Percentiles rank a stretch among this genome's conserved stretches.
phyloP scores from a whole-genome alignment of 1,284 basidiomycete species.

The Ceratobasidium sp. region DNA sequence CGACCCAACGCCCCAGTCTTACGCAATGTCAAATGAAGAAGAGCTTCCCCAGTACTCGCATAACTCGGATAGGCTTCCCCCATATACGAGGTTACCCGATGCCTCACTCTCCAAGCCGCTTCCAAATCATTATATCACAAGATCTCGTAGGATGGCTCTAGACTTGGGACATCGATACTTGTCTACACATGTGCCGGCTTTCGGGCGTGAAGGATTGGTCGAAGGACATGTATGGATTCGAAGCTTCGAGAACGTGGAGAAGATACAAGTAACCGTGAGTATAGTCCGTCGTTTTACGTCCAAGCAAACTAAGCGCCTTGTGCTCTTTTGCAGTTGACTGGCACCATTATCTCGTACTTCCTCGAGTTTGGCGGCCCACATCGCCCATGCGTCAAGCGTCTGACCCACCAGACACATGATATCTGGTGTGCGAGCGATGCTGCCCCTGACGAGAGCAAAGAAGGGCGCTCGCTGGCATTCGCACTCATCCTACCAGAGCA shows the following conservation, averaged over 20 bases:
- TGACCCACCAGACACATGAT: slow-evolving; percentile 1
- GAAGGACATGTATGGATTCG: slow-evolving; percentile 23
- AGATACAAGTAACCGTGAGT: slow-evolving; percentile 17
- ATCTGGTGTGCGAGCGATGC: neutral
- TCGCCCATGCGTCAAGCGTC: neutral
- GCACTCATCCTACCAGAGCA: slow-evolving; percentile 1
- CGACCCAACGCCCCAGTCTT: no score
- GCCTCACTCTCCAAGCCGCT: neutral
- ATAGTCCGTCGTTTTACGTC: no score
- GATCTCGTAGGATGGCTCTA: slow-evolving; percentile 23
- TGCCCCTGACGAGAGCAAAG: neutral
- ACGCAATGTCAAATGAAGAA: no score
- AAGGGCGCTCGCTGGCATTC: slow-evolving; percentile 23
- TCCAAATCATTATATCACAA: slow-evolving; percentile 6
- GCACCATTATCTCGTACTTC: slow-evolving; percentile 2
- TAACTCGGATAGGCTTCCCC: slow-evolving; percentile 14
- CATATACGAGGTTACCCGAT: neutral
- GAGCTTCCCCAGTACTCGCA: slow-evolving; percentile 9
- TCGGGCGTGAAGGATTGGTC: slow-evolving; percentile 12
- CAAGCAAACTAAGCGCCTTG: no score
- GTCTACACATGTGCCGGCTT: slow-evolving; percentile 3
- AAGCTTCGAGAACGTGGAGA: slow-evolving; percentile 8
- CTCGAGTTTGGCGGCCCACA: slow-evolving; percentile 1
- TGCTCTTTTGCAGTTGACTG: neutral
- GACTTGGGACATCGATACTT: slow-evolving; percentile 15